Conservation (phyloP, 768 basidiomycete genomes). For the Mycena leptocephala region DNA sequence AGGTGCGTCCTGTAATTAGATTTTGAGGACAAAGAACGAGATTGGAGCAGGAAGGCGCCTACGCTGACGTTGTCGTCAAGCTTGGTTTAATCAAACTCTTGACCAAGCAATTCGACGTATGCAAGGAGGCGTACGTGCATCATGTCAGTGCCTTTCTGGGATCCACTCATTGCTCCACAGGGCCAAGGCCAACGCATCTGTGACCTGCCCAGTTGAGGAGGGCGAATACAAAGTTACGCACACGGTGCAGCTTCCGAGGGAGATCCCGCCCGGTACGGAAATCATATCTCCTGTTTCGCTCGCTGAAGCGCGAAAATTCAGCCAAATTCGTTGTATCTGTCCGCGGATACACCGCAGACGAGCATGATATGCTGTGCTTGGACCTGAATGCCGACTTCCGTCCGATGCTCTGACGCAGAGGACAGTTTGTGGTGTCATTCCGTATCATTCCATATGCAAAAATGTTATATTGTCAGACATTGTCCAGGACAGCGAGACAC, state of each 20-base stretch:
- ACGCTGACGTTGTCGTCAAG: slow-evolving; percentile 92
- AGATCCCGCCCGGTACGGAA: slow-evolving; percentile 85
- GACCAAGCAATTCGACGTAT: slow-evolving; percentile 87
- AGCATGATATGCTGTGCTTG: slow-evolving; percentile 86
- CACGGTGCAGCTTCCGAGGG: slow-evolving; percentile 90
- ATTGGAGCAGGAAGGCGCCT: slow-evolving; percentile 86
- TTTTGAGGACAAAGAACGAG: neutral
- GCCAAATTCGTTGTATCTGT: slow-evolving; percentile 88
- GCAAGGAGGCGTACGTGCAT: slow-evolving; percentile 84
- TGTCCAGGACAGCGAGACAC: neutral
- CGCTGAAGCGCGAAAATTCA: slow-evolving; percentile 50
- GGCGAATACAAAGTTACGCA: slow-evolving; percentile 85
- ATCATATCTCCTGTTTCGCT: neutral
- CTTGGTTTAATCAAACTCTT: slow-evolving; percentile 92
- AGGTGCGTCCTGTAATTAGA: slow-evolving; percentile 61
- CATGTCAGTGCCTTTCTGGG: too few relatives aligned
- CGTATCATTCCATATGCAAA: neutral
- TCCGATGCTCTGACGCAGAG: neutral
- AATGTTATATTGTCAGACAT: neutral
- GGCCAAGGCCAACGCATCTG: slow-evolving; percentile 74
- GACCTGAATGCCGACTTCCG: slow-evolving; percentile 83
- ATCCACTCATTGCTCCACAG: neutral
- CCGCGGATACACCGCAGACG: slow-evolving; percentile 77
- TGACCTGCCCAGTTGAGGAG: slow-evolving; percentile 89
- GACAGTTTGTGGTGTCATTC: neutral